These are phyloP conservation scores for Acidiella bohemica DNA, from an alignment of 495 filamentous ascomycete species.

Conservation along the genomic window DNA sequence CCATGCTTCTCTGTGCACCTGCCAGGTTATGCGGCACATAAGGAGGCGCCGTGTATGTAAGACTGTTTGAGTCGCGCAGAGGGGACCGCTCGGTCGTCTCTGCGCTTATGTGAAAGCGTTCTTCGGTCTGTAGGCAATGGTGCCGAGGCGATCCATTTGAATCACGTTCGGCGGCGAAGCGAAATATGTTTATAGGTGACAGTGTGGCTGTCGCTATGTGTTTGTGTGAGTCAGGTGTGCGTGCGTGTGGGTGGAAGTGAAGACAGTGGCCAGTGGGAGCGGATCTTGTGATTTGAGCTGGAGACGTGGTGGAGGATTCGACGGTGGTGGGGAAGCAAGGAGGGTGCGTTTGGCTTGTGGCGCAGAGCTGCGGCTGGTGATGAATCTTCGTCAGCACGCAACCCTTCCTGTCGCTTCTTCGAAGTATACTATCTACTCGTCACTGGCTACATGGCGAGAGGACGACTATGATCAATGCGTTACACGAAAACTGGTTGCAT, in stretches of 20 bases:
- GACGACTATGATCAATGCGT: too few relatives aligned
- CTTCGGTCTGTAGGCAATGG: constrained; percentile 24
- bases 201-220: neutral
- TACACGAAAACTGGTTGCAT: too few relatives aligned
- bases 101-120: constrained; percentile 43
- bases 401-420: too few relatives aligned
- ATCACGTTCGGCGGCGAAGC: constrained; percentile 7
- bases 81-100: constrained; percentile 40
- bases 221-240: neutral
- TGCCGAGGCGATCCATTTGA: constrained; percentile 31
- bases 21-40: neutral
- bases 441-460: too few relatives aligned
- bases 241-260: neutral
- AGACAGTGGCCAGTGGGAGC: too few relatives aligned
- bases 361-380: too few relatives aligned
- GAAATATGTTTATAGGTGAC: neutral
- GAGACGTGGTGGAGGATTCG: too few relatives aligned
- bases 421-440: too few relatives aligned
- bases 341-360: too few relatives aligned
- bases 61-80: constrained; percentile 7
- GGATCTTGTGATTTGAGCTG: too few relatives aligned
- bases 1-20: constrained; percentile 10
- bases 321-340: too few relatives aligned
- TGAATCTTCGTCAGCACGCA: too few relatives aligned
- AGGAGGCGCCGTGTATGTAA: constrained; percentile 1